Evolutionary conservation across 1,284 basidiomycete species (phyloP).

Genomic region (Sporisorium iseilematis-ciliati): DNA sequence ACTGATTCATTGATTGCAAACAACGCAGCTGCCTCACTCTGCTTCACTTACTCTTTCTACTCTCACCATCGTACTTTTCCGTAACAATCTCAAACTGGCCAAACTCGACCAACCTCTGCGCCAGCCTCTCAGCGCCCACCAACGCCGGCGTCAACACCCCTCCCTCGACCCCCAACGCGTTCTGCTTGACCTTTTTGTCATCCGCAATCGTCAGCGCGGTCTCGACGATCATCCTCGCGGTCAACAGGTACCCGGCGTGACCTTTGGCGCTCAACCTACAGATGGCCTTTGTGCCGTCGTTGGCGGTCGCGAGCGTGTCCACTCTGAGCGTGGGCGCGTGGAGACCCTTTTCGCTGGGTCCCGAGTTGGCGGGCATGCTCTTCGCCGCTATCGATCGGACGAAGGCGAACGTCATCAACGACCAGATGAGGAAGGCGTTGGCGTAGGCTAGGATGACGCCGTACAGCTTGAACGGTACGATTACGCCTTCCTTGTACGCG

Average conservation of each 20-base stretch:
- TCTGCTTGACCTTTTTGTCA: constrained; percentile 69
- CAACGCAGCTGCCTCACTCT: too few species aligned
- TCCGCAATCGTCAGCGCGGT: constrained; percentile 79
- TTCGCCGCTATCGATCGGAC: constrained; percentile 13
- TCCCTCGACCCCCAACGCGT: constrained; percentile 72
- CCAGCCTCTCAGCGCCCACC: constrained; percentile 79
- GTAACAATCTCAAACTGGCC: constrained; percentile 74
- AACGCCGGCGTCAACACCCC: constrained; percentile 83
- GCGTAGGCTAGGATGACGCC: constrained; percentile 72
- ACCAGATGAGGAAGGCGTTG: constrained; percentile 68
- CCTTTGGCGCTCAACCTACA: constrained; percentile 78
- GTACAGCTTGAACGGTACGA: constrained; percentile 71
- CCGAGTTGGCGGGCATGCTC: constrained; percentile 31
- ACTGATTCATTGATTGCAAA: too few species aligned
- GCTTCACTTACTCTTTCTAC: constrained; percentile 22
- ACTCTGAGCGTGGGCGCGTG: constrained; percentile 16
- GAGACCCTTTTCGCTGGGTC: constrained; percentile 24
- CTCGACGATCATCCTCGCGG: constrained; percentile 80
- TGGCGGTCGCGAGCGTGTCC: constrained; percentile 71
- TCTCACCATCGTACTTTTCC: constrained; percentile 15
- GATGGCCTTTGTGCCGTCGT: constrained; percentile 72
- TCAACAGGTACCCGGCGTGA: constrained; percentile 83
- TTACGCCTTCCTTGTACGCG: constrained; percentile 80
- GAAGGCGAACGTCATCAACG: constrained; percentile 32
- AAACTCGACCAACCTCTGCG: constrained; percentile 76